Evolutionary conservation across 202 grass and related monocot species (phyloP).

Genomic region (Zoysia matrella): DNA sequence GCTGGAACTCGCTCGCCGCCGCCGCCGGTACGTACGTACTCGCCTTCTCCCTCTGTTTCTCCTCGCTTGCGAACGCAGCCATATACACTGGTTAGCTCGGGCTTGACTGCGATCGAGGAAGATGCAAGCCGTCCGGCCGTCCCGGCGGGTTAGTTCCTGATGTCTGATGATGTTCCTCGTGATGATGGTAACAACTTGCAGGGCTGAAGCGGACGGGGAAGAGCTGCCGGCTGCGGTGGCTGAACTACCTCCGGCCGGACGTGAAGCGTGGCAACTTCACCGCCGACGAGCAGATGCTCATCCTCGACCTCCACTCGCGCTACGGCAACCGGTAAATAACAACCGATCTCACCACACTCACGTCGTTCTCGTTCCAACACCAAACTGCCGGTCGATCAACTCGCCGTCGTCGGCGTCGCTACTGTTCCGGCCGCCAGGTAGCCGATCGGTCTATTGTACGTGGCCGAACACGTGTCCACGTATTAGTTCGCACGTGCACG

Average conservation of each 20-base stretch:
- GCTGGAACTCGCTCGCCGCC: conserved; percentile 74
- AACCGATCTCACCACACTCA: not conserved
- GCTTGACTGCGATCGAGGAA: too few species aligned
- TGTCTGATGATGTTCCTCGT: too few species aligned
- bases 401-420: too few species aligned
- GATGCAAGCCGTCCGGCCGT: too few species aligned
- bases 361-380: not conserved
- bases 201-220: conserved; percentile 81
- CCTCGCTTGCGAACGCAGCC: too few species aligned
- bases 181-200: not conserved
- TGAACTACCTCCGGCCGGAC: conserved; percentile 85
- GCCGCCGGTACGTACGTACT: conserved; percentile 45
- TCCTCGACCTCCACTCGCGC: conserved; percentile 78
- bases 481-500: not conserved
- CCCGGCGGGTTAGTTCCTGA: too few species aligned
- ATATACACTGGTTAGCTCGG: too few species aligned
- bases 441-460: not conserved
- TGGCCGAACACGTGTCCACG: not conserved
- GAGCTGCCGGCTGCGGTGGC: conserved; percentile 90
- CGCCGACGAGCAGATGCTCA: conserved; percentile 78
- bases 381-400: too few species aligned
- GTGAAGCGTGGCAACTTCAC: conserved; percentile 81
- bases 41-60: too few species aligned
- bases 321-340: conserved; percentile 70
- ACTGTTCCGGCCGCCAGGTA: not conserved